phyloP scores from a whole-genome alignment of 148 eudicot genomes.

The Rhododendron henanense region DNA sequence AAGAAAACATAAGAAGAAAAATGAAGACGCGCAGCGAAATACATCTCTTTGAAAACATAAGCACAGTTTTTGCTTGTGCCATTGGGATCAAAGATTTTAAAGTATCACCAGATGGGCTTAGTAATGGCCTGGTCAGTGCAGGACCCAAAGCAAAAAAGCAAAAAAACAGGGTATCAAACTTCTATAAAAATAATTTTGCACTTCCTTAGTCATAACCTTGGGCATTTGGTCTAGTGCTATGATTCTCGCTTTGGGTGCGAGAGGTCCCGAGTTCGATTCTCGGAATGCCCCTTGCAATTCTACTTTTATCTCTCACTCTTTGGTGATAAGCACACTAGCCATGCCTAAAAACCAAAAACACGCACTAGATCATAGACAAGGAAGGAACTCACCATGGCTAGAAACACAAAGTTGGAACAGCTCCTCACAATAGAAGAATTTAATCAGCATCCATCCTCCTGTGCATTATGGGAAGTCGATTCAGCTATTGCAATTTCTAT shows the following conservation, averaged over 20 bases:
- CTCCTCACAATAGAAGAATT: neutral
- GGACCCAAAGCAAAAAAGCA: neutral
- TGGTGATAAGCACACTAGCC: neutral
- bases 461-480: neutral
- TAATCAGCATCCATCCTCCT: neutral
- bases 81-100: neutral
- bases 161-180: neutral
- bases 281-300: conserved; percentile 42
- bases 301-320: neutral
- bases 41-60: neutral
- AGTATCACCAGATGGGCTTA: neutral
- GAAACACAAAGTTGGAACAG: neutral
- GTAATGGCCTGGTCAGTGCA: neutral
- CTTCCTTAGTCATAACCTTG: neutral
- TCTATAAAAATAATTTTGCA: neutral
- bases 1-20: neutral
- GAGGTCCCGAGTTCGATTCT: conserved; percentile 68
- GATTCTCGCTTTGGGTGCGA: conserved; percentile 74
- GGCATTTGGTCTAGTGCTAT: conserved; percentile 76
- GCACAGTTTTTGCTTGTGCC: neutral
- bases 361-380: neutral
- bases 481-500: neutral
- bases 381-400: neutral
- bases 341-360: neutral
- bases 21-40: no score